Percentiles rank a stretch among this genome's conserved stretches.
phyloP scores from a whole-genome alignment of 352 stramenopile genomes.

The Pythium phragmitis region DNA sequence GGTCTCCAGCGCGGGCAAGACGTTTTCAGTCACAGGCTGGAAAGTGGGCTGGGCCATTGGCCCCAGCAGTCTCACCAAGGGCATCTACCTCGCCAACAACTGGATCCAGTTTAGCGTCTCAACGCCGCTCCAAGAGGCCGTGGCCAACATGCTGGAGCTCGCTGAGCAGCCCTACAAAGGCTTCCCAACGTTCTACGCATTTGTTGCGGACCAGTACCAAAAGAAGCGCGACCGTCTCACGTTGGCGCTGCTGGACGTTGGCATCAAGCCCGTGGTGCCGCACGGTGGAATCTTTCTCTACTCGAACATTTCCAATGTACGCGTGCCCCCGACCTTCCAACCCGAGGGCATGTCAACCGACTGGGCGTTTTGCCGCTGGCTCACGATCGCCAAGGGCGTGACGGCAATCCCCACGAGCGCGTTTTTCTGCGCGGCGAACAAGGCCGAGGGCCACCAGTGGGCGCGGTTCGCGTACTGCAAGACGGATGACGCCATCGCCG shows the following conservation, averaged over 20 bases:
- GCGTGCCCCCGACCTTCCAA: conserved; percentile 53
- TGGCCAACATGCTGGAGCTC: conserved; percentile 74
- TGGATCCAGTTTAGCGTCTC: conserved; percentile 88
- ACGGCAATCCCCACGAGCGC: conserved; percentile 90
- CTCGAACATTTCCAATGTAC: conserved; percentile 70
- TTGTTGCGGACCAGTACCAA: conserved; percentile 69
- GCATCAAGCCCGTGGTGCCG: conserved; percentile 62
- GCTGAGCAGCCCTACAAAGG: conserved; percentile 69
- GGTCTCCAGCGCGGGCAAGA: conserved; percentile 91
- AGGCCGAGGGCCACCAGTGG: conserved; percentile 63
- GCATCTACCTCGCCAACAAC: conserved; percentile 81
- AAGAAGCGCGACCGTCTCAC: conserved; percentile 70
- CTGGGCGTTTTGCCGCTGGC: conserved; percentile 92
- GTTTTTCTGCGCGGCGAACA: conserved; percentile 90
- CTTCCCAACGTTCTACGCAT: conserved; percentile 78
- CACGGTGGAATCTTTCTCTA: conserved; percentile 81
- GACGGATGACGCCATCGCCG: conserved; percentile 89
- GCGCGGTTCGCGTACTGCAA: conserved; percentile 97
- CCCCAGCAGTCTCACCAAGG: conserved; percentile 65
- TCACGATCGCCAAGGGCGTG: conserved; percentile 90
- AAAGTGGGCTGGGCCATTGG: conserved; percentile 93
- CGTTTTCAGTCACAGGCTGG: conserved; percentile 92
- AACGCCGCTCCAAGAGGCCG: conserved; percentile 84
- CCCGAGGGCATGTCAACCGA: conserved; percentile 67
- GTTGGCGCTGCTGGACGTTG: conserved; percentile 47